Conservation (phyloP, 1,284 basidiomycete genomes). For the Cryptococcus sp. region DNA sequence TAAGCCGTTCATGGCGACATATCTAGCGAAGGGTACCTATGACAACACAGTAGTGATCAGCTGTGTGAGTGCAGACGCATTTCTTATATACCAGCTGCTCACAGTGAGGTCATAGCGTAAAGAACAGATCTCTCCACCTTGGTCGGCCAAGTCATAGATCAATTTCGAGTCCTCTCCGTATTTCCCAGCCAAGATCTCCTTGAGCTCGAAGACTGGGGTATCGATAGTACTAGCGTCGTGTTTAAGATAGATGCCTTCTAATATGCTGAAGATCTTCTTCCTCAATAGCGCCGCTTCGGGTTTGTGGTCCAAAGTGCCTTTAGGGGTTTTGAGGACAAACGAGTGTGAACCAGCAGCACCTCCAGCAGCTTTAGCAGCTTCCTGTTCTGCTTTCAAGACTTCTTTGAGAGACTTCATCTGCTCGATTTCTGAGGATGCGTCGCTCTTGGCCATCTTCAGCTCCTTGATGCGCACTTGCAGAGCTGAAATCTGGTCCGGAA, state of each 20-base stretch:
- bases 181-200: slow-evolving; percentile 92
- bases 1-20: slow-evolving; percentile 89
- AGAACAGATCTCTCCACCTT: slow-evolving; percentile 96
- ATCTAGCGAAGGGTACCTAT: slow-evolving; percentile 84
- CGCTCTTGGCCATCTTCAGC: slow-evolving; percentile 50
- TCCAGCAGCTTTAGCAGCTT: slow-evolving; percentile 43
- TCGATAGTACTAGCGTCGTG: slow-evolving; percentile 93
- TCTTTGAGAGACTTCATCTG: slow-evolving; percentile 52
- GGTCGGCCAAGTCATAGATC: slow-evolving; percentile 97
- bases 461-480: slow-evolving; percentile 49
- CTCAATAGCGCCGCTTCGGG: slow-evolving; percentile 92
- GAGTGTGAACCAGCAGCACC: slow-evolving; percentile 10
- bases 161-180: slow-evolving; percentile 98
- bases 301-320: slow-evolving; percentile 96
- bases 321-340: slow-evolving; percentile 41
- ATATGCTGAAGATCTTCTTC: slow-evolving; percentile 83
- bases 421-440: slow-evolving; percentile 48
- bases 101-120: slow-evolving; percentile 94
- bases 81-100: slow-evolving; percentile 20
- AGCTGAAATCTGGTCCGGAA: slow-evolving; percentile 42
- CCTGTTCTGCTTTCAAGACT: slow-evolving; percentile 34
- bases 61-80: too few species aligned
- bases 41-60: background rate
- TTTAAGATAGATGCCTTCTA: slow-evolving; percentile 83
- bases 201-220: slow-evolving; percentile 97